Conservation (phyloP, 768 basidiomycete species). For the Kwoniella heveanensis region DNA sequence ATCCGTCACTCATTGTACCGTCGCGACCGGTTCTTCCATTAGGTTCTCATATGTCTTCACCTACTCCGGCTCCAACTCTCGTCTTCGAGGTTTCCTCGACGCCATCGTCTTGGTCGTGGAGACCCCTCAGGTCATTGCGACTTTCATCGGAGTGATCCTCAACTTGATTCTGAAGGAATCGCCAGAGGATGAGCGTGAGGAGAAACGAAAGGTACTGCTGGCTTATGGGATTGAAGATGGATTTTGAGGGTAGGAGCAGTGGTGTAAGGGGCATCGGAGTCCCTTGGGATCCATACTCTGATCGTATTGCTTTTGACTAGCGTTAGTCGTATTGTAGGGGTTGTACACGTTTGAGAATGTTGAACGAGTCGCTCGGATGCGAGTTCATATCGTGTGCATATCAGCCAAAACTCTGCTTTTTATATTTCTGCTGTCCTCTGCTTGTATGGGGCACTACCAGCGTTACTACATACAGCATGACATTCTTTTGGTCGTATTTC, state of each 20-base stretch:
- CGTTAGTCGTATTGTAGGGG: too few species aligned
- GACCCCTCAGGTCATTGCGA: conserved; percentile 3
- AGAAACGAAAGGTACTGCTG: conserved; percentile 4
- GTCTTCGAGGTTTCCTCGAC: conserved; percentile 3
- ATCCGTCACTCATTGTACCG: too few species aligned
- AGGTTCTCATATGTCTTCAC: conserved; percentile 13
- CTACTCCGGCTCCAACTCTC: conserved; percentile 6
- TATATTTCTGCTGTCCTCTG: neutral
- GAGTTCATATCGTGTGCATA: neutral
- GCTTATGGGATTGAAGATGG: conserved; percentile 6
- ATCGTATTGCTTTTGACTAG: neutral
- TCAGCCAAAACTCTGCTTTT: too few species aligned
- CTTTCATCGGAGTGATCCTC: conserved; percentile 63
- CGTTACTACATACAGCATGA: neutral
- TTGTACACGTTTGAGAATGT: too few species aligned
- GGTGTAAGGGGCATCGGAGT: too few species aligned
- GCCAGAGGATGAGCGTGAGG: neutral
- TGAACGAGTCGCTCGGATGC: too few species aligned
- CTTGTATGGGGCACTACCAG: neutral
- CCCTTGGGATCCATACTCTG: too few species aligned
- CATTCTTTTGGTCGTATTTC: too few species aligned
- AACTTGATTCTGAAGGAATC: conserved; percentile 63
- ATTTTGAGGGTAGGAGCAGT: too few species aligned
- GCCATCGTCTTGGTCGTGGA: conserved; percentile 4
- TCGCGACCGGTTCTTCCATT: too few species aligned